Percentiles rank a stretch among this genome's conserved stretches.
These are phyloP conservation scores for Fusarium pseudograminearum DNA, from an alignment of 2,329 filamentous ascomycete species.

Conservation along the genomic window DNA sequence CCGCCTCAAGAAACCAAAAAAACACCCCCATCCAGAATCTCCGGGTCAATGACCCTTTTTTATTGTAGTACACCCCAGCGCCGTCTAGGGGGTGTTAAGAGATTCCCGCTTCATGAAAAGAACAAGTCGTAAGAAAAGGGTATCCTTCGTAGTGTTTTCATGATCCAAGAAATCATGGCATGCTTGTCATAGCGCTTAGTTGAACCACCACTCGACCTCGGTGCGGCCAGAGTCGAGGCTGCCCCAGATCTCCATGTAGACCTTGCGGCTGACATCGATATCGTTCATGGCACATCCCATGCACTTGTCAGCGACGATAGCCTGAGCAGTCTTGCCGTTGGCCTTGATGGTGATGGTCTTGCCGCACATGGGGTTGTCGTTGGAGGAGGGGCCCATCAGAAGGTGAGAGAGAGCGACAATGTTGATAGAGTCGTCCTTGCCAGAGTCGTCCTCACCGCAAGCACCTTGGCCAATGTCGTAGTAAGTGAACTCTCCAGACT, in stretches of 20 bases:
- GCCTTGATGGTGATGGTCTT: slow-evolving; percentile 72
- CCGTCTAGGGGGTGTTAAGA: slow-evolving; percentile 31
- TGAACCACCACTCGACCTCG: slow-evolving; percentile 61
- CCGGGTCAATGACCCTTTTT: slow-evolving; percentile 23
- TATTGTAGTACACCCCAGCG: slow-evolving; percentile 33
- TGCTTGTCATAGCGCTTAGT: slow-evolving; percentile 44
- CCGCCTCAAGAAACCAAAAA: slow-evolving; percentile 36
- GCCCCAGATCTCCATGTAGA: slow-evolving; percentile 66
- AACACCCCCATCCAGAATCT: slow-evolving; percentile 46
- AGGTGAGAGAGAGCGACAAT: slow-evolving; percentile 76
- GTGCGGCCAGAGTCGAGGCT: slow-evolving; percentile 59
- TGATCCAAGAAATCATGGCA: slow-evolving; percentile 17
- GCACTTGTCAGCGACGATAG: slow-evolving; percentile 80
- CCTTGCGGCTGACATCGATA: slow-evolving; percentile 71
- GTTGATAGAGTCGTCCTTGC: slow-evolving; percentile 64
- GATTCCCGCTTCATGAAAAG: slow-evolving; percentile 45
- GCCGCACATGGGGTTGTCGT: slow-evolving; percentile 78
- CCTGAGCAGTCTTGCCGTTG: slow-evolving; percentile 69
- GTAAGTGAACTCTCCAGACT: slow-evolving; percentile 78
- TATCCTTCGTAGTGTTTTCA: slow-evolving; percentile 30
- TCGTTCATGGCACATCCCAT: slow-evolving; percentile 69
- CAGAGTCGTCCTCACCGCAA: slow-evolving; percentile 72
- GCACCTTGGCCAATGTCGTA: slow-evolving; percentile 76
- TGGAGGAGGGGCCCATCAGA: slow-evolving; percentile 73
- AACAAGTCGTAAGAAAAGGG: slow-evolving; percentile 40